These are phyloP conservation scores for Boletus albobrunnescens DNA, from an alignment of 1,284 basidiomycete species.

Conservation along the genomic window DNA sequence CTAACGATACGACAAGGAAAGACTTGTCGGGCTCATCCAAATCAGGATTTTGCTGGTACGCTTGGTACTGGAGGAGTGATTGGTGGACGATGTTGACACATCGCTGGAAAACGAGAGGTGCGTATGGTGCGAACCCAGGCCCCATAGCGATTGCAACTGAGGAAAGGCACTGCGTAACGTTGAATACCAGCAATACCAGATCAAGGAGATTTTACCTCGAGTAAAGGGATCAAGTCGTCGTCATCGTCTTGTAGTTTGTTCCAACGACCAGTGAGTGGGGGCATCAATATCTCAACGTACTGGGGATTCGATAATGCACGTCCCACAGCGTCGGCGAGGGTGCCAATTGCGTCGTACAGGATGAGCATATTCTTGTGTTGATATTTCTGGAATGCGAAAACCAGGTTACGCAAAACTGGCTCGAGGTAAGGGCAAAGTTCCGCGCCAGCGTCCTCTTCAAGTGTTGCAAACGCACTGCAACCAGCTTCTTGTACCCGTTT, in stretches of 20 bases:
- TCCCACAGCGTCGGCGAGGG: constrained; percentile 94
- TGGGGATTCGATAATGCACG: constrained; percentile 79
- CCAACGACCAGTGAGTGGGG: constrained; percentile 90
- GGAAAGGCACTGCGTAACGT: constrained; percentile 75
- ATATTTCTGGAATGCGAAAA: constrained; percentile 96
- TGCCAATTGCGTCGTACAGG: constrained; percentile 96
- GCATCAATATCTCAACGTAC: constrained; percentile 95
- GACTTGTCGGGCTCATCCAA: constrained; percentile 92
- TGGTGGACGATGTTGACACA: constrained; percentile 85
- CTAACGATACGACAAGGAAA: constrained; percentile 95
- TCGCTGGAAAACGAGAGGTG: constrained; percentile 89
- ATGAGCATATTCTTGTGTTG: constrained; percentile 99
- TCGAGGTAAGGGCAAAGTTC: constrained; percentile 92
- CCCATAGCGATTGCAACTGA: constrained; percentile 98
- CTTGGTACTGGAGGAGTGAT: constrained; percentile 78
- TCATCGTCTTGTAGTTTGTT: constrained; percentile 85
- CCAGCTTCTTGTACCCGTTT: constrained; percentile 99
- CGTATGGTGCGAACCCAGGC: constrained; percentile 85
- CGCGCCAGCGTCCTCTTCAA: constrained; percentile 94
- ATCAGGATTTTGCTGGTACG: constrained; percentile 80
- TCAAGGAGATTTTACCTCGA: constrained; percentile 62
- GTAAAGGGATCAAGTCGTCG: constrained; percentile 88
- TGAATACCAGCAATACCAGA: constrained; percentile 8
- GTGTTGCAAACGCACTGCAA: constrained; percentile 96
- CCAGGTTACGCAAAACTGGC: constrained; percentile 91